Evolutionary conservation across 352 stramenopile species (phyloP).

Genomic region (Aphanomyces astaci): DNA sequence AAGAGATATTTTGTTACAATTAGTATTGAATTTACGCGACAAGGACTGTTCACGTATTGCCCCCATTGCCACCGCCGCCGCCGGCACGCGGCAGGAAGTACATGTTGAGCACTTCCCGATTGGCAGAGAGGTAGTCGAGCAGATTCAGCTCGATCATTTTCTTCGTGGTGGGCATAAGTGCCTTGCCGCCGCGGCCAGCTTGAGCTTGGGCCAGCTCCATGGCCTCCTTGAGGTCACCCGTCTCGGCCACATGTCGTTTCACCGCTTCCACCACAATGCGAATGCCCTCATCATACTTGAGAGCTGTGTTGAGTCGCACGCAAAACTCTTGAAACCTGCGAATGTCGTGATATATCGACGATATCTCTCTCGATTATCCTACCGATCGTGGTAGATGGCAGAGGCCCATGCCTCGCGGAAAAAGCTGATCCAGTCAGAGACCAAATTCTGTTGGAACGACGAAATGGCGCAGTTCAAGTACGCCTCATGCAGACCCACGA

Average conservation of each 20-base stretch:
- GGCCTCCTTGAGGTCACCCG: slow-evolving; percentile 59
- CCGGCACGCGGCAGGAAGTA: slow-evolving; percentile 48
- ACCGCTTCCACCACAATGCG: slow-evolving; percentile 55
- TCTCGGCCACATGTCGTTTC: slow-evolving; percentile 37
- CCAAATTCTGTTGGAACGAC: slow-evolving; percentile 56
- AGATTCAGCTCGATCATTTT: slow-evolving; percentile 69
- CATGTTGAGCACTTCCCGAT: slow-evolving; percentile 74
- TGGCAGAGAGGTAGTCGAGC: slow-evolving; percentile 63
- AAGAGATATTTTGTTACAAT: too few relatives aligned
- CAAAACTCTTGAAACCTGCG: slow-evolving; percentile 56
- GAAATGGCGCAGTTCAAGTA: slow-evolving; percentile 77
- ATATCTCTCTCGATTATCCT: neutral
- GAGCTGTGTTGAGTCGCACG: slow-evolving; percentile 39
- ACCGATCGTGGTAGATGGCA: slow-evolving; percentile 69
- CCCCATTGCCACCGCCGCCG: neutral
- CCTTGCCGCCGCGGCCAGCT: slow-evolving; percentile 53
- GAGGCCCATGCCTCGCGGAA: slow-evolving; percentile 70
- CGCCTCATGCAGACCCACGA: slow-evolving; percentile 78
- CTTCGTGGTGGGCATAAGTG: slow-evolving; percentile 56
- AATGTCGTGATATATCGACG: neutral
- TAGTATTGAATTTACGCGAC: too few relatives aligned
- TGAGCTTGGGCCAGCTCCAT: slow-evolving; percentile 49
- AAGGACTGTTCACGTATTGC: neutral
- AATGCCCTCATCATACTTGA: slow-evolving; percentile 65
- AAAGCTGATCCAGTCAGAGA: slow-evolving; percentile 80